These are phyloP conservation scores for Bolboschoenoplectus hybrid DNA, from an alignment of 202 grass and related monocot species.

Conservation along the genomic window DNA sequence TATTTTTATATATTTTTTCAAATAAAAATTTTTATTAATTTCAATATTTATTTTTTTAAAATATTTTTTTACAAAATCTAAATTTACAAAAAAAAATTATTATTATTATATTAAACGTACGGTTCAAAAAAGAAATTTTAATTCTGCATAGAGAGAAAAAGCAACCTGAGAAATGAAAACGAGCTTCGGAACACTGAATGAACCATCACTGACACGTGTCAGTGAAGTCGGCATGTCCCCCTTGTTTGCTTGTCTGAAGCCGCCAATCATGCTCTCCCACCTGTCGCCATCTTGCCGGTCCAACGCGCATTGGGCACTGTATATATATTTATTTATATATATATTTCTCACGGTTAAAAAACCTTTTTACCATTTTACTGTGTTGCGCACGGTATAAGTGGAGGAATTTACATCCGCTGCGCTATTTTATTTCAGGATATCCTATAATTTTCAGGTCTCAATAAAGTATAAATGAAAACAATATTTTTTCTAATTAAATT, in stretches of 20 bases:
- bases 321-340: background rate
- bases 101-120: too few species aligned
- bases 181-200: background rate
- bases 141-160: background rate
- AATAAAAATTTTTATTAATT: too few species aligned
- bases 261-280: background rate
- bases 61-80: too few species aligned
- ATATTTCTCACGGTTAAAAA: background rate
- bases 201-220: constrained; percentile 8
- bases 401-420: background rate
- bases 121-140: too few species aligned
- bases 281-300: background rate
- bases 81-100: too few species aligned
- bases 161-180: background rate
- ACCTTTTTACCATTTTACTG: background rate
- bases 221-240: background rate
- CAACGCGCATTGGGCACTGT: background rate
- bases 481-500: too few species aligned
- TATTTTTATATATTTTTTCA: too few species aligned
- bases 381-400: background rate
- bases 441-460: too few species aligned
- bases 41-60: too few species aligned
- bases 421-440: too few species aligned
- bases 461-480: too few species aligned
- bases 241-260: background rate